A percentile compares a stretch with the other conserved stretches of the same genome.
These are phyloP conservation scores for Umbelopsis isabellina DNA, from an alignment of 192 early-diverging fungal species.

Conservation along the genomic window DNA sequence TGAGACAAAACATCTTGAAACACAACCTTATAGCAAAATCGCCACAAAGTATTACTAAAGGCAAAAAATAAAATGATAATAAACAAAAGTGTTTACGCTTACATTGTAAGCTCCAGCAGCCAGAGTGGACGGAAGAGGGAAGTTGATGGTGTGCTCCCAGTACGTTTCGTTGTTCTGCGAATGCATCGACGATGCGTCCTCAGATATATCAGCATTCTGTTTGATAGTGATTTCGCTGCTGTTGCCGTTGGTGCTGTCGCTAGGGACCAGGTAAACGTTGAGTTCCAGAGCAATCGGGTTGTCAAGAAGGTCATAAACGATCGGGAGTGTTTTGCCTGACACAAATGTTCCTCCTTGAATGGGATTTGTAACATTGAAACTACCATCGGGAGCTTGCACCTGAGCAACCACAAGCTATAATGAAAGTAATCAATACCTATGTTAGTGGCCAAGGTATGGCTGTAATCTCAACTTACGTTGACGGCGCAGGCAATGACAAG, in stretches of 20 bases:
- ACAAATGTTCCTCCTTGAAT: constrained; percentile 11
- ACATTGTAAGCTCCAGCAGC: constrained; percentile 28
- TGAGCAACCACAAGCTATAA: background rate
- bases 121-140: constrained; percentile 15
- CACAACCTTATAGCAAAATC: background rate
- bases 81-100: background rate
- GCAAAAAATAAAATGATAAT: background rate
- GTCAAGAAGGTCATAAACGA: constrained; percentile 9
- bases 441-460: background rate
- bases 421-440: background rate
- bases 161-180: constrained; percentile 25
- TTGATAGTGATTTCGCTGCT: background rate
- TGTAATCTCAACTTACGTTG: too few species aligned
- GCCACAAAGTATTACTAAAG: background rate
- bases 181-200: background rate
- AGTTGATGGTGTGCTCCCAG: constrained; percentile 31
- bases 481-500: too few species aligned
- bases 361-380: constrained; percentile 8
- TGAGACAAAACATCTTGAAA: constrained; percentile 19
- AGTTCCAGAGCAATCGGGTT: background rate
- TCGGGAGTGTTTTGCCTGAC: background rate
- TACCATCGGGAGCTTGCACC: constrained; percentile 6
- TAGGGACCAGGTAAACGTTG: background rate
- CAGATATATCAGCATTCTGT: constrained; percentile 25
- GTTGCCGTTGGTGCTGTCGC: background rate